Base-by-base conservation (phyloP, 352 stramenopile genomes). In the Saprolegnia parasitica region DNA sequence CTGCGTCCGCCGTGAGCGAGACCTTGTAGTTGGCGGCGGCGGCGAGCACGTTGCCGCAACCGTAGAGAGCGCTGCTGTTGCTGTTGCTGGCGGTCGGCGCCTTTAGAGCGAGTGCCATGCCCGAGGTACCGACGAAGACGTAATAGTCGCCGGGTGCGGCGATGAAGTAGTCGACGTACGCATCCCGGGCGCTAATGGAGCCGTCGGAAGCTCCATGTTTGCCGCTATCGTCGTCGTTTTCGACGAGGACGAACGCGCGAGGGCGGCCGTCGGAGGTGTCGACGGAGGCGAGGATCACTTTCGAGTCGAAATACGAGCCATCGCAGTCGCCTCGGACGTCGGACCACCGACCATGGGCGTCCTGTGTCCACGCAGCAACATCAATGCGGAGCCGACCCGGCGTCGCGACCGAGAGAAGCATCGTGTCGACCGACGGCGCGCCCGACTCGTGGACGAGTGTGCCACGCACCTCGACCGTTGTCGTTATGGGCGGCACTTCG, bases 151-250 rank as follows among this genome's bases (percentile, higher is more conserved):
- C 60, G 32, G 35, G 60, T 32, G 24, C 13, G 0, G 40, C n/a
- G 6, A 54, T 8, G 40, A 56, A 67, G 11, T n/a, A n/a, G 24
- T 54, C 24, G 26, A 55, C 0, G 20, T 26, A 60, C 3, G 52
- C 52, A 24, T 60, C 52, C 3, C 52, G 52, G 24, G 13, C n/a
- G 35, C 20, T n/a, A 9, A 60, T 60, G 3, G 52, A 60, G 13
- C 52, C 52, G 35, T 60, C 52, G 16, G 11, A n/a, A n/a, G n/a
- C n/a, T n/a, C n/a, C n/a, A n/a, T n/a, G n/a, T n/a, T n/a, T n/a
- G n/a, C n/a, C n/a, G n/a, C n/a, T n/a, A 9, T 60, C 52, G 52
- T 60, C 20, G 52, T 60, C 52, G 35, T 60, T 60, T 24, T 60
- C 52, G 20, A 24, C 35, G 16, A 60, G 13, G 8, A 16, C 3